phyloP scores from a whole-genome alignment of 2,329 filamentous ascomycete species.

The Botrytis cinerea region DNA sequence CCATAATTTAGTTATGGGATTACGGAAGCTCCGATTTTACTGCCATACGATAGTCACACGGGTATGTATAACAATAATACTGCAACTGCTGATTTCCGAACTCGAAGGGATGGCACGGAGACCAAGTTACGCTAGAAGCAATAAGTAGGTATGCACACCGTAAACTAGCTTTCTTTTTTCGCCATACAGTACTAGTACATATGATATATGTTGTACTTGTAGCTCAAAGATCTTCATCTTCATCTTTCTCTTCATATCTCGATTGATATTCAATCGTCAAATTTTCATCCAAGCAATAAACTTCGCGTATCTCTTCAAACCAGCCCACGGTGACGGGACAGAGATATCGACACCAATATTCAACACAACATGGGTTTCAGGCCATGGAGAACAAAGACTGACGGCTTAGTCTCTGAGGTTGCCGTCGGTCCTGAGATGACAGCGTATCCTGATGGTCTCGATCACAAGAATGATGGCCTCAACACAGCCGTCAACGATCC shows the following conservation, averaged over 20 bases:
- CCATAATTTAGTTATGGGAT: slow-evolving; percentile 2
- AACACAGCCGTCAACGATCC: not conserved
- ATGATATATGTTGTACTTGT: not conserved
- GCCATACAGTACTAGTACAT: not conserved
- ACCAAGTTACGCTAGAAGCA: not conserved
- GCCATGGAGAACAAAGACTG: slow-evolving; percentile 16
- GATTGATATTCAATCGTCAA: not conserved
- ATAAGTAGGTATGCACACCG: not conserved
- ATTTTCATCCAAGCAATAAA: not conserved
- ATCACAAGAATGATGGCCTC: slow-evolving; percentile 13
- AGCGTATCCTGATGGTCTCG: not conserved
- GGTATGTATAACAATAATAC: not conserved
- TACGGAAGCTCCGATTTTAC: slow-evolving; percentile 3
- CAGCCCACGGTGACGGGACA: not conserved
- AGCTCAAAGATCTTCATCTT: not conserved
- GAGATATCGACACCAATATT: not conserved
- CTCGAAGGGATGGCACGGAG: not conserved
- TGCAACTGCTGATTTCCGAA: slow-evolving; percentile 12
- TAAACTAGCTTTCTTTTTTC: not conserved
- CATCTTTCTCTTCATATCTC: not conserved
- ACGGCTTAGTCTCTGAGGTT: slow-evolving; percentile 8
- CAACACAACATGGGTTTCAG: slow-evolving; percentile 1
- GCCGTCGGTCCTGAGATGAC: slow-evolving; percentile 9
- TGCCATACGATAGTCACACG: not conserved
- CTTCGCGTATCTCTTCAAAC: not conserved